Evolutionary conservation across 2,329 filamentous ascomycete species (phyloP), one percentile per base, ranked within the genome.

Genomic region (Neonectria magnoliae): DNA sequence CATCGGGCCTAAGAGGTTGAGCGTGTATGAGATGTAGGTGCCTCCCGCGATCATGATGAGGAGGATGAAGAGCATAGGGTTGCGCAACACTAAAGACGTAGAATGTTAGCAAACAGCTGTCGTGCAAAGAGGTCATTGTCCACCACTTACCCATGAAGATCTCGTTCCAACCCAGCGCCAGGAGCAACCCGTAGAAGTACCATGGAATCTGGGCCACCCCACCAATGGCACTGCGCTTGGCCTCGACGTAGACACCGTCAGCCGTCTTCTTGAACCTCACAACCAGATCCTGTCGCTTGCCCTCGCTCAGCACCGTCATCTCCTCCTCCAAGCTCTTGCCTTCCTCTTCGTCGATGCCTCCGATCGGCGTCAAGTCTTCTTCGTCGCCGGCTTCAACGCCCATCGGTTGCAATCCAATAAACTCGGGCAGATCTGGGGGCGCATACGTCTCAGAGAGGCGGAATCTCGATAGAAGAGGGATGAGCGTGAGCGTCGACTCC

Each of bases 141-240:
- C 31, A 18, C 31, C 42, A 77, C 92, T 85, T 86, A 97, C 94
- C 93, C 75, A 94, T 93, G 71, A 97, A 84, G 68, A 99, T 94
- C 81, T 99, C 96, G 80, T 99, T 99, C 96, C 96, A 99, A n/a
- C 96, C 96, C 53, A 99, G 85, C 22, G 93, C 93, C 69, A 99
- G 83, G 61, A 99, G 84, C 61, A 98, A 79, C 45, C 89, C 93
- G 74, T 98, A 99, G 80, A 99, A 98, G 81, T 98, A 98, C 66
- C 97, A 82, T 6, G 96, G 96, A 54, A 99, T 90, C 79, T 98
- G 94, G 5, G 94, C 93, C 73, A 99, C 93, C 62, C 95, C 94
- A 59, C 96, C 96, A 76, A 99, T 97, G 45, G 96, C 96, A 77
- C 95, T 94, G 63, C 96, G 89, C 86, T 99, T 99, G 54, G 96